Evolutionary conservation across 2,329 filamentous ascomycete genomes (phyloP).

Genomic region (Fusarium ambrosium): DNA sequence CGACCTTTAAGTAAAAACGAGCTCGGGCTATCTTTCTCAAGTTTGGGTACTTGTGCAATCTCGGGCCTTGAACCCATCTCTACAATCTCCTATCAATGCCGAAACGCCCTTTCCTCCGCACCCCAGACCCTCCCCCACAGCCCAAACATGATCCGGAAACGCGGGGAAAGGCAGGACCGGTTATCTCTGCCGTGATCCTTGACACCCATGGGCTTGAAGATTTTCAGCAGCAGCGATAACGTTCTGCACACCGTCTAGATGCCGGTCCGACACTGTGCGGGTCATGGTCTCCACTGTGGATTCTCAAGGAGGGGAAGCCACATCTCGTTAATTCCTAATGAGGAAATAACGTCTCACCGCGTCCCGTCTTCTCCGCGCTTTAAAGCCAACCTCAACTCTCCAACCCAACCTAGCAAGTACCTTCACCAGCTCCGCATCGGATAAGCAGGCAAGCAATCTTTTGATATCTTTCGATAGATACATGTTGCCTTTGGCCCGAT

Average conservation of each 20-base stretch:
- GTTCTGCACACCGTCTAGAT: neutral
- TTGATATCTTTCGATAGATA: neutral
- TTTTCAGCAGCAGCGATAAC: neutral
- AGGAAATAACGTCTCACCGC: neutral
- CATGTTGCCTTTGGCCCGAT: neutral
- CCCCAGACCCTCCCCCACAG: constrained; percentile 1
- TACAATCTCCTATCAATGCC: constrained; percentile 8
- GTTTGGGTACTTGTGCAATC: neutral
- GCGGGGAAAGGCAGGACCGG: neutral
- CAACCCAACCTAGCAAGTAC: neutral
- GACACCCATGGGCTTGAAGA: neutral
- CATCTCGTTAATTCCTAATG: constrained; percentile 1
- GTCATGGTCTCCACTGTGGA: neutral
- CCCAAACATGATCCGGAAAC: neutral
- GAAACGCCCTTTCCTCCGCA: constrained; percentile 1
- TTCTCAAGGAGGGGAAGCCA: neutral
- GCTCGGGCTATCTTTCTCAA: neutral
- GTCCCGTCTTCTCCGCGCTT: neutral
- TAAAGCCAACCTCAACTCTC: constrained; percentile 8
- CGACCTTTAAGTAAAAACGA: constrained; percentile 3
- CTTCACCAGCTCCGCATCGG: neutral
- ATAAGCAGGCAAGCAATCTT: neutral
- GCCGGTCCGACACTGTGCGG: constrained; percentile 2
- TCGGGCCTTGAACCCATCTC: constrained; percentile 1
- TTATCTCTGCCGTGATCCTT: constrained; percentile 2